phyloP scores from a whole-genome alignment of 345 rosid species.

The Boechera retrofracta region DNA sequence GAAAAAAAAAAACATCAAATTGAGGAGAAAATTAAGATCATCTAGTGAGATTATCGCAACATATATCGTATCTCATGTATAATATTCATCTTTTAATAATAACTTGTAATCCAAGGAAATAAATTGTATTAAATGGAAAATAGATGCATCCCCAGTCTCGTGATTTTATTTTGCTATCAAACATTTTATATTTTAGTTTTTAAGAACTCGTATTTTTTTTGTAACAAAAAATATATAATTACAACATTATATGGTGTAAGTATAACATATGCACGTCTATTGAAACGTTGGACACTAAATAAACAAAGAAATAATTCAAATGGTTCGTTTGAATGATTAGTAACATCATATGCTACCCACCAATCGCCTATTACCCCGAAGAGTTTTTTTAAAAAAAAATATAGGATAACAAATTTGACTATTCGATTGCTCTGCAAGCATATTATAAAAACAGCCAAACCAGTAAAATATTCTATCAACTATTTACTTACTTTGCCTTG shows the following conservation, averaged over 20 bases:
- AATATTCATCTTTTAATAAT: neutral
- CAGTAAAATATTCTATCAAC: constrained; percentile 19
- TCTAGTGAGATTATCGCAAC: neutral
- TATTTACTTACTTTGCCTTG: neutral
- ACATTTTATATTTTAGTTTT: neutral
- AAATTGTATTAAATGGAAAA: neutral
- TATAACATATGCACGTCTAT: constrained; percentile 1
- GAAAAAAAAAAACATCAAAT: no score
- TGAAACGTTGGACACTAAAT: constrained; percentile 21
- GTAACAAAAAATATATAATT: neutral
- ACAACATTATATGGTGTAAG: neutral
- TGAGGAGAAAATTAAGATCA: neutral
- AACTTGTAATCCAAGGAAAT: neutral
- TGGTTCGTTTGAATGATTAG: constrained; percentile 29
- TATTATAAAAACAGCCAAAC: constrained; percentile 24
- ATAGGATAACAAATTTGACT: constrained; percentile 39
- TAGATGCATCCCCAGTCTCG: neutral
- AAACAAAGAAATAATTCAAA: constrained; percentile 5
- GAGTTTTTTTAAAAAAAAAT: neutral
- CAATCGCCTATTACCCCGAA: constrained; percentile 27
- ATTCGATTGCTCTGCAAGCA: neutral
- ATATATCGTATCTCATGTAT: neutral
- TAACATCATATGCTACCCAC: constrained; percentile 45
- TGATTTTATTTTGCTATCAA: neutral
- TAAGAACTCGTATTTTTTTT: neutral